Evolutionary conservation across 352 stramenopile genomes (phyloP), one percentile per base, ranked within the genome.

Genomic region (Globisporangium alternatum): DNA sequence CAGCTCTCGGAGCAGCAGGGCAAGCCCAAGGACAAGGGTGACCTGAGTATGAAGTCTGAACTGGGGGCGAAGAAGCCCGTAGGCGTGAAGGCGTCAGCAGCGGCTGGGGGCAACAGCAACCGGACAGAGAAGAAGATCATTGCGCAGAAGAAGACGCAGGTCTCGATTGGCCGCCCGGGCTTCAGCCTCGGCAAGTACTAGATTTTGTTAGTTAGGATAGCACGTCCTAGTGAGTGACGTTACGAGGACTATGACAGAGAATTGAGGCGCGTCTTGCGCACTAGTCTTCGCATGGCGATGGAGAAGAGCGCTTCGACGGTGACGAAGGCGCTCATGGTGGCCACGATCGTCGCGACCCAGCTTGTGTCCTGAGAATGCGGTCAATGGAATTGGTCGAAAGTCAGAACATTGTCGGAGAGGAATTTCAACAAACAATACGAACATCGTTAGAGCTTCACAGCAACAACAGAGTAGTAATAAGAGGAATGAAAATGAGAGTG

Each of bases 161-260:
- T 93, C 9, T 77, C 82, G 33, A 93, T 93, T 21, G 85, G 85
- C 1, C 77, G 85, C n/a, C 85, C 85, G 12, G 85, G 85, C 0
- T 93, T 93, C 60, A 93, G 83, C 48, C 78, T 93, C 41, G 83
- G 83, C n/a, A 83, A 81, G 45, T 81, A 74, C n/a, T 89, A 86
- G 66, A 19, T 22, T 39, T 41, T 28, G 49, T 33, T 56, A 43
- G 51, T 56, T 56, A 56, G 45, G n/a, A 25, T 17, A 51, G 49
- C 17, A 13, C 39, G 51, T 66, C 25, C 25, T 28, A 28, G 25
- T 28, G 25, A 28, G 25, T 53, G 31, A 28, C 53, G 37, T 31
- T 62, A 56, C 1, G 66, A 64, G 13, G 52, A 37, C 19, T 28
- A 63, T 1, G 56, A 39, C 41, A n/a, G 19, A 1, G 56, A 49